Conservation (phyloP, 2,329 filamentous ascomycete genomes). For the Monosporascus sp. region DNA sequence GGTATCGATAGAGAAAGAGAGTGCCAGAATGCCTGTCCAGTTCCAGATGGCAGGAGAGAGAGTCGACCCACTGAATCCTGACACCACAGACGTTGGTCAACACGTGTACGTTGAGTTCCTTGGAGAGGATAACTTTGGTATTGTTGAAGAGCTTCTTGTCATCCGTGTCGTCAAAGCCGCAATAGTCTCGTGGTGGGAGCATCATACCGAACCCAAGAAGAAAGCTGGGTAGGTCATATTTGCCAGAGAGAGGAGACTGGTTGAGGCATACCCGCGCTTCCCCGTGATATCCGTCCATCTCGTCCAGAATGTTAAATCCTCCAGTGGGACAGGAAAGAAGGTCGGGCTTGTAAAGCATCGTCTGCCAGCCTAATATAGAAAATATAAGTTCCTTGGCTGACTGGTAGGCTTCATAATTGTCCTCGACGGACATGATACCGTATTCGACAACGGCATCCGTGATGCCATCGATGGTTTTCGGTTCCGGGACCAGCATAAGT, state of each 20-base stretch:
- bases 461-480: slow-evolving; percentile 15
- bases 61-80: slow-evolving; percentile 16
- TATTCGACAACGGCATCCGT: slow-evolving; percentile 5
- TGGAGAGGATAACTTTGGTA: slow-evolving; percentile 5
- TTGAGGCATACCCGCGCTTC: slow-evolving; percentile 9
- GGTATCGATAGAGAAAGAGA: slow-evolving; percentile 20
- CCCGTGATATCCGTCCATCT: slow-evolving; percentile 11
- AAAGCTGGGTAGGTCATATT: slow-evolving; percentile 7
- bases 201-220: slow-evolving; percentile 17
- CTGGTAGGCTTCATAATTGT: slow-evolving; percentile 1
- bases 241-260: slow-evolving; percentile 4
- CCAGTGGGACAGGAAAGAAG: slow-evolving; percentile 2
- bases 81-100: slow-evolving; percentile 13
- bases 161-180: slow-evolving; percentile 4
- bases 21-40: slow-evolving; percentile 12
- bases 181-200: slow-evolving; percentile 13
- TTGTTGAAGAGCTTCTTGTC: slow-evolving; percentile 3
- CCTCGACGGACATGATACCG: slow-evolving; percentile 1
- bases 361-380: slow-evolving; percentile 18
- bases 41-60: slow-evolving; percentile 18
- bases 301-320: slow-evolving; percentile 6
- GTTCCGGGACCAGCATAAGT: slow-evolving; percentile 1
- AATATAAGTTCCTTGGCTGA: slow-evolving; percentile 15
- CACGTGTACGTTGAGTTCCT: slow-evolving; percentile 12
- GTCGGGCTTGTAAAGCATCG: slow-evolving; percentile 18